Conservation (phyloP, 2,329 filamentous ascomycete genomes). For the Phyllosticta citriasiana region DNA sequence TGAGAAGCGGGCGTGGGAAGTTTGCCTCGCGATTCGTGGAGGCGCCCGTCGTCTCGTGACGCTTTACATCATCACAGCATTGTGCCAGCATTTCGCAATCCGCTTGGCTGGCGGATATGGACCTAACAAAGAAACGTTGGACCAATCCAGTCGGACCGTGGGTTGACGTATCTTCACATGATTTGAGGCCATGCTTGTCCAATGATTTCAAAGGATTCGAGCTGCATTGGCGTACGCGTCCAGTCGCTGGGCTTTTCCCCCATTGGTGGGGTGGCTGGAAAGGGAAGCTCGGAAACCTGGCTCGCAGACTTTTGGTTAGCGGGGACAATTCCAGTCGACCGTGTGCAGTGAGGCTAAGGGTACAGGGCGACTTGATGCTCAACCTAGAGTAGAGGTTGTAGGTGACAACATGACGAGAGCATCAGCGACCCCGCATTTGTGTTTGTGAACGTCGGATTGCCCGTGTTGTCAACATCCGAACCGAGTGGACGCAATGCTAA, state of each 20-base stretch:
- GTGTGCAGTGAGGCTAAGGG: too few relatives aligned
- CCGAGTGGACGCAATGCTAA: too few relatives aligned
- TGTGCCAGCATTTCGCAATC: not conserved
- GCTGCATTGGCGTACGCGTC: not conserved
- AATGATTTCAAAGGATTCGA: not conserved
- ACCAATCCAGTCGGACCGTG: not conserved
- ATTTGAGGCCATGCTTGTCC: not conserved
- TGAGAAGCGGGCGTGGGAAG: not conserved
- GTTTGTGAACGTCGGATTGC: too few relatives aligned
- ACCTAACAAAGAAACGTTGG: conserved; percentile 4
- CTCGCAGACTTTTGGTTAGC: not conserved
- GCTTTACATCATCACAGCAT: not conserved
- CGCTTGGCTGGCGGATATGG: conserved; percentile 2
- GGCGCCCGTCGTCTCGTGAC: conserved; percentile 3
- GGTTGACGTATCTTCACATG: not conserved
- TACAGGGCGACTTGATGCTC: not conserved
- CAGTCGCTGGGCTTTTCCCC: not conserved
- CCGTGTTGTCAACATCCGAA: too few relatives aligned
- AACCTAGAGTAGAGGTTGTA: not conserved
- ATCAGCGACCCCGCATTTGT: too few relatives aligned
- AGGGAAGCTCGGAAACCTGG: not conserved
- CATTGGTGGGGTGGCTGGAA: not conserved
- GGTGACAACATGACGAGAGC: not conserved
- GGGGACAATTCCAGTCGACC: not conserved
- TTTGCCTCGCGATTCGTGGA: not conserved